Evolutionary conservation across 2,329 filamentous ascomycete genomes (phyloP).

Genomic region (Arthrobotrys sphaeroides): DNA sequence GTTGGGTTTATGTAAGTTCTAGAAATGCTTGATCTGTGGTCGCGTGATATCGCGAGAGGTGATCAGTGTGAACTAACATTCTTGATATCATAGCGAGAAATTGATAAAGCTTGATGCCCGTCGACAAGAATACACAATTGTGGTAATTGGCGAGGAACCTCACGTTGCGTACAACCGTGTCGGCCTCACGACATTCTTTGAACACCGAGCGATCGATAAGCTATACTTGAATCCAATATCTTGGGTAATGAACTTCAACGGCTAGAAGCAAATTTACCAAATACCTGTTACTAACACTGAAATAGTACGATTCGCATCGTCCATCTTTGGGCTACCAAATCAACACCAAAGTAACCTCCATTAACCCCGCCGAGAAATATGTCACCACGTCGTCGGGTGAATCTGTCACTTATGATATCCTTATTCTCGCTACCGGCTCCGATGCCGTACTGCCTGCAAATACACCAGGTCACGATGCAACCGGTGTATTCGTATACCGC

Average conservation of each 20-base stretch:
- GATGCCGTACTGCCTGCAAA: conserved; percentile 78
- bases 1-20: conserved; percentile 83
- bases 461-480: conserved; percentile 80
- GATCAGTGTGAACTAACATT: conserved; percentile 3
- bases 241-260: too few species aligned
- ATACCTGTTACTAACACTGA: conserved; percentile 4
- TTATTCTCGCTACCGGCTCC: conserved; percentile 86
- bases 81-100: conserved; percentile 73
- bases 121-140: conserved; percentile 77
- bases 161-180: conserved; percentile 92
- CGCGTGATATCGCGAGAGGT: neutral
- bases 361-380: conserved; percentile 71
- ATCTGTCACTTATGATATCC: conserved; percentile 77
- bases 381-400: conserved; percentile 77
- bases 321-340: conserved; percentile 75
- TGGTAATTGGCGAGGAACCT: conserved; percentile 86
- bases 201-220: conserved; percentile 83
- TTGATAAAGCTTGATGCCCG: conserved; percentile 83
- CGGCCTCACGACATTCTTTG: conserved; percentile 87
- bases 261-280: neutral
- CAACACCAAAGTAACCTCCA: conserved; percentile 76
- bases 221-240: conserved; percentile 85
- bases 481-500: conserved; percentile 87
- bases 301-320: conserved; percentile 52
- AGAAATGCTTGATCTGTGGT: neutral